A percentile compares a stretch with the other conserved stretches of the same genome.
Conservation (phyloP, 805 yeast species). For the Ogataea trehaloabstinens region DNA sequence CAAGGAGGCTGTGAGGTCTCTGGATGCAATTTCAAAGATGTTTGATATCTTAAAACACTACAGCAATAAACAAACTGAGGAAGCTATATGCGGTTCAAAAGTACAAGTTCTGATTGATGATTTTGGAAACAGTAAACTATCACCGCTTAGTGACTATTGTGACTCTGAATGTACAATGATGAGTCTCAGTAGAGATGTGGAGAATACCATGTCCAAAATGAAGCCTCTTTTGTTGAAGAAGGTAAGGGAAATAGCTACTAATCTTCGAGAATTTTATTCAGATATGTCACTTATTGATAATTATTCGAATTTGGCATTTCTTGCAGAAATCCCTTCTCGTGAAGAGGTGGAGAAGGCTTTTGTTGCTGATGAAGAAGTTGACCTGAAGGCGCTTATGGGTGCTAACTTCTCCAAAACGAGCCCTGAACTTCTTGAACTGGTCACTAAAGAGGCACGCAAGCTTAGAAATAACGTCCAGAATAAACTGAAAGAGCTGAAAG, state of each 20-base stretch:
- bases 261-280: constrained; percentile 23
- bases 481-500: constrained; percentile 19
- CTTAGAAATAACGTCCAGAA: constrained; percentile 24
- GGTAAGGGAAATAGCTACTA: constrained; percentile 20
- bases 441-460: constrained; percentile 29
- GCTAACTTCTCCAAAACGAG: constrained; percentile 28
- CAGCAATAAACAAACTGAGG: constrained; percentile 15
- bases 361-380: constrained; percentile 19
- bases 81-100: constrained; percentile 14
- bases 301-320: constrained; percentile 14
- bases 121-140: constrained; percentile 17
- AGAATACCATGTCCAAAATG: constrained; percentile 20
- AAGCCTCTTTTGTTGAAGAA: constrained; percentile 27
- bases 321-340: constrained; percentile 24
- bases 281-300: constrained; percentile 22
- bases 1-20: constrained; percentile 21
- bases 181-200: constrained; percentile 20
- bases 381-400: constrained; percentile 25
- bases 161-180: constrained; percentile 23
- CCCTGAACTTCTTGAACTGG: constrained; percentile 22
- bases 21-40: constrained; percentile 27
- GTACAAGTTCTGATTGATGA: constrained; percentile 22
- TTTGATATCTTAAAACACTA: constrained; percentile 15
- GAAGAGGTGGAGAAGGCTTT: constrained; percentile 20
- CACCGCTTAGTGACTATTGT: constrained; percentile 20